Base-by-base conservation (phyloP, 768 basidiomycete genomes). In the Boletellus sp. region DNA sequence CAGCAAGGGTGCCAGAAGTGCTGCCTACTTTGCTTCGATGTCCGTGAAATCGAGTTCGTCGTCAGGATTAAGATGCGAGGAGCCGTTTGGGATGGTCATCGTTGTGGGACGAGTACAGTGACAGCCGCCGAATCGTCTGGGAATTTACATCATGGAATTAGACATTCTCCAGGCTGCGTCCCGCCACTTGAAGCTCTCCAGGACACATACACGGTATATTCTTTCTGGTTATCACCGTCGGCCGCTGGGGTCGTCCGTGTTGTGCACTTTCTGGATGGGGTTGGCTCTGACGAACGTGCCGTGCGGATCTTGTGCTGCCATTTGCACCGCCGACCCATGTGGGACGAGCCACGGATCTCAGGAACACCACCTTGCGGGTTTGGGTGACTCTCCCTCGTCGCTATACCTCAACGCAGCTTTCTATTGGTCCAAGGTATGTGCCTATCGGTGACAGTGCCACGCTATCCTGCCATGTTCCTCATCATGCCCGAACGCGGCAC, bases 21-120 rank as follows among this genome's bases (percentile, higher is more conserved):
- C 17, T 13, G 67, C 79, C 48, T 56, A 93, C 91, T 89, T 90
- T 70, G 76, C 80, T 66, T 94, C 91, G 56, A 95, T 91, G 65
- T 94, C 91, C 40, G 85, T 80, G 65, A 85, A 94, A 68, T 94
- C 91, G 60, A 92, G 90, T 47, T 79, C 81, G 42, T 87, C 83
- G 52, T 80, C 79, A 57, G 72, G 66, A 56, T 69, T 63, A 44
- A 58, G 53, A 42, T 67, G 56, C 32, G 57, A 53, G 33, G 51
- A 43, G 49, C 63, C 67, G 45, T 70, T 73, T 36, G 73, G 57
- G 57, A 70, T 66, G 51, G 79, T 67, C 81, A 83, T 71, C 74
- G 50, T 44, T 52, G 47, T 38, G 28, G 24, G 42, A 9, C 17
- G 34, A 47, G 36, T 5, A n/a, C n/a, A n/a, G n/a, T n/a, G n/a